Conservation (phyloP, 2,329 filamentous ascomycete genomes). For the Colletotrichum brevisporum region DNA sequence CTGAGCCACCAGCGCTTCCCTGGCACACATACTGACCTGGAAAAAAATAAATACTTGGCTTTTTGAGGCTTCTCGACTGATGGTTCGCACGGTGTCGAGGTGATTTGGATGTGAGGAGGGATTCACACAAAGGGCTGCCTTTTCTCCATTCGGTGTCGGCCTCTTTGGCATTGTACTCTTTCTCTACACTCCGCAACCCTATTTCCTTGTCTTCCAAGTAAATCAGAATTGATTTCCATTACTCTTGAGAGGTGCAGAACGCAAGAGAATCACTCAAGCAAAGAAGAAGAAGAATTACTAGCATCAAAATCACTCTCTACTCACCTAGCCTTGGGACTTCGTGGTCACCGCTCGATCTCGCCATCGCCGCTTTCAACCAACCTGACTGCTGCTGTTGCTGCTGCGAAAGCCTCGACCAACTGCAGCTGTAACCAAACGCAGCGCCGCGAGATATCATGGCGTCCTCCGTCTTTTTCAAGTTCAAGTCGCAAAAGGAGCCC, state of each 20-base stretch:
- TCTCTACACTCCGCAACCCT: constrained; percentile 40
- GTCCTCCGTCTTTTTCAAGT: constrained; percentile 99
- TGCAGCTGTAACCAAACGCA: constrained; percentile 15
- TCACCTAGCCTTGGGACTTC: constrained; percentile 36
- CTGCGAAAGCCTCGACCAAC: not conserved
- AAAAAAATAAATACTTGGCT: constrained; percentile 27
- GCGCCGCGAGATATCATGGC: constrained; percentile 73
- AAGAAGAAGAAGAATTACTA: constrained; percentile 45
- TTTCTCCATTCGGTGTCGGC: constrained; percentile 41
- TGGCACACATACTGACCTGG: constrained; percentile 32
- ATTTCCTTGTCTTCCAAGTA: constrained; percentile 51
- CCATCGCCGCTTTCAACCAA: constrained; percentile 22
- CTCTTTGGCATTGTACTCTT: constrained; percentile 46
- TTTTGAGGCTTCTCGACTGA: constrained; percentile 40
- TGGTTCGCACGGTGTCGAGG: constrained; percentile 41
- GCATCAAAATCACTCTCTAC: constrained; percentile 40
- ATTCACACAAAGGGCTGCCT: constrained; percentile 43
- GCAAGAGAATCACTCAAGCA: constrained; percentile 43
- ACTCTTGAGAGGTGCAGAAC: constrained; percentile 51
- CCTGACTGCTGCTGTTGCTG: constrained; percentile 17
- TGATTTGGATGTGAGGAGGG: constrained; percentile 43
- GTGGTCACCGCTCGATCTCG: constrained; percentile 27
- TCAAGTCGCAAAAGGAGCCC: constrained; percentile 98
- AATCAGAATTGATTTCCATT: constrained; percentile 69
- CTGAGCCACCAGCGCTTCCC: not conserved